phyloP scores from a whole-genome alignment of 306 rosid species.

The Morella rubra region DNA sequence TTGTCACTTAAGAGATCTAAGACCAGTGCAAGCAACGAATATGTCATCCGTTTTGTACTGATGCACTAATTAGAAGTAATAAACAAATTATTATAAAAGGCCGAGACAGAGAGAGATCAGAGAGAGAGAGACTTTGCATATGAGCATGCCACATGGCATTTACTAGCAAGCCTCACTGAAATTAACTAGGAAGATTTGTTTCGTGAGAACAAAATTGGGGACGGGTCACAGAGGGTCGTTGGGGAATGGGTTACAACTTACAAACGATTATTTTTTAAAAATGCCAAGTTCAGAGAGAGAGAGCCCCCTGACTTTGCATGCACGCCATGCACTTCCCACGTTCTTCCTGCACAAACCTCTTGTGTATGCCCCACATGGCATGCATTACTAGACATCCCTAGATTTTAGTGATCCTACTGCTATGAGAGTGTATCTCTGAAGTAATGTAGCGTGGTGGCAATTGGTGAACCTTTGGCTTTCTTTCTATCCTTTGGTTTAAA shows the following conservation, averaged over 20 bases:
- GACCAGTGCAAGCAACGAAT: slow-evolving; percentile 86
- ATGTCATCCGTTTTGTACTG: slow-evolving; percentile 41
- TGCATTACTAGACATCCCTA: too few species aligned
- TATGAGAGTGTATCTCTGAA: too few species aligned
- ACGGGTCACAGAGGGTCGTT: too few species aligned
- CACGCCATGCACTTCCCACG: slow-evolving; percentile 60
- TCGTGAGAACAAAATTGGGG: too few species aligned
- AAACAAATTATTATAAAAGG: slow-evolving; percentile 26
- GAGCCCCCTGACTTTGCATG: slow-evolving; percentile 48
- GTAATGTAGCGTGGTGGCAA: background rate
- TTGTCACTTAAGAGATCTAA: slow-evolving; percentile 46
- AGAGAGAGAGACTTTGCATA: slow-evolving; percentile 47
- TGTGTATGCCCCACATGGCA: too few species aligned
- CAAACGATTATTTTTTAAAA: too few species aligned
- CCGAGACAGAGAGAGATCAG: slow-evolving; percentile 18
- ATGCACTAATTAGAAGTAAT: background rate
- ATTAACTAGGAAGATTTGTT: too few species aligned
- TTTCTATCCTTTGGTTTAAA: slow-evolving; percentile 34
- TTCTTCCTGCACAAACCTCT: slow-evolving; percentile 13
- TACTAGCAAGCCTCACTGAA: too few species aligned
- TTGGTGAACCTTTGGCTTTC: slow-evolving; percentile 10
- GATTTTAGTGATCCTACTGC: too few species aligned
- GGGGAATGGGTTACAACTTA: too few species aligned
- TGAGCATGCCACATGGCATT: too few species aligned
- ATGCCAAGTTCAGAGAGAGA: too few species aligned